These are phyloP conservation scores for Saccharomycopsis olivae DNA, from an alignment of 805 yeast species.

Conservation along the genomic window DNA sequence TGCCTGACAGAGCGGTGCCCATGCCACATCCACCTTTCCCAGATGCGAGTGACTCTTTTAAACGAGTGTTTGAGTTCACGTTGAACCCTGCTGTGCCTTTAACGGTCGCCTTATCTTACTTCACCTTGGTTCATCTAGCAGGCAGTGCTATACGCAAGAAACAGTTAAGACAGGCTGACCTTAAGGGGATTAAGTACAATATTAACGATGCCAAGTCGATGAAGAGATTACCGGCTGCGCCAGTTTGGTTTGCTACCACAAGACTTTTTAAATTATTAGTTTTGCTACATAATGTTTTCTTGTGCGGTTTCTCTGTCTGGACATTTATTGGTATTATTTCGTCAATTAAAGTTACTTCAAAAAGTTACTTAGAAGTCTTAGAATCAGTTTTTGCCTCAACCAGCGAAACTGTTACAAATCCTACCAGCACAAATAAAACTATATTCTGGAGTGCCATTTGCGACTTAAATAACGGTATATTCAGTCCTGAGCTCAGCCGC, in stretches of 20 bases:
- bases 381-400: conserved; percentile 7
- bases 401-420: conserved; percentile 18
- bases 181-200: conserved; percentile 22
- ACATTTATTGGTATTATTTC: conserved; percentile 56
- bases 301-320: conserved; percentile 62
- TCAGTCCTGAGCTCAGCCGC: conserved; percentile 25
- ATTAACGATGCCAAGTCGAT: conserved; percentile 17
- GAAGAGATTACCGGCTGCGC: conserved; percentile 41
- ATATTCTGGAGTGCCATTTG: conserved; percentile 54
- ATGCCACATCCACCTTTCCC: conserved; percentile 13
- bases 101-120: conserved; percentile 47
- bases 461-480: conserved; percentile 48
- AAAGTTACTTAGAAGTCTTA: conserved; percentile 24
- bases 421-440: conserved; percentile 25
- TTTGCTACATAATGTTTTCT: conserved; percentile 46
- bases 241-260: conserved; percentile 37
- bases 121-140: conserved; percentile 42
- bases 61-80: conserved; percentile 6
- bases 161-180: conserved; percentile 28
- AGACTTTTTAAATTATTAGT: conserved; percentile 42
- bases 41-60: neutral
- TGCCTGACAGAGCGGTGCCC: conserved; percentile 5
- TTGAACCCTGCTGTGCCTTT: conserved; percentile 33
- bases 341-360: conserved; percentile 34
- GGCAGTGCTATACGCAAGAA: conserved; percentile 39